Percentiles rank a stretch among this genome's conserved stretches.
phyloP scores from a whole-genome alignment of 192 early-diverging fungal genomes.

The Podila horticola region DNA sequence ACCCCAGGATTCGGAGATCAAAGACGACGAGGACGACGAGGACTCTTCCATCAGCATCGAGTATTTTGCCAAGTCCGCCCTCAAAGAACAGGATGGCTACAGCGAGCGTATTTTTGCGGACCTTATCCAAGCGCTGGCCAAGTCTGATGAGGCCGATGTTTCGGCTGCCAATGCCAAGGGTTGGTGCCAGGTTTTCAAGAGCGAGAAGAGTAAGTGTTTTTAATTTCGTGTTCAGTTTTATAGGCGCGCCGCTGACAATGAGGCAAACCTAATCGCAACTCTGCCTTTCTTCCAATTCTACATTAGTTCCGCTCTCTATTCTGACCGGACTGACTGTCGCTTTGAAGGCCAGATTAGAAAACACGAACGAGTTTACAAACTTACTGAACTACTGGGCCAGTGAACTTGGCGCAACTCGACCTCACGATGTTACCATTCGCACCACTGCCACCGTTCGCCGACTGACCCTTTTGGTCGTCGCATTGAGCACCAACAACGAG shows the following conservation, averaged over 20 bases:
- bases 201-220: constrained; percentile 28
- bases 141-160: constrained; percentile 10
- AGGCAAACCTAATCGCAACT: neutral
- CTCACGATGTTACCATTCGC: constrained; percentile 17
- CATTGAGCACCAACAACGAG: neutral
- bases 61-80: constrained; percentile 24
- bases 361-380: constrained; percentile 45
- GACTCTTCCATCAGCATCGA: constrained; percentile 6
- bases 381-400: constrained; percentile 44
- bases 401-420: constrained; percentile 9
- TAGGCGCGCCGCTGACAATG: neutral
- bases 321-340: constrained; percentile 27
- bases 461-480: constrained; percentile 23
- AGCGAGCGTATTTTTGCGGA: constrained; percentile 38
- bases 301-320: constrained; percentile 25
- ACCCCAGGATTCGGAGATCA: neutral
- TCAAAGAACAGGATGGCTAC: constrained; percentile 29
- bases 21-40: constrained; percentile 18
- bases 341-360: constrained; percentile 22
- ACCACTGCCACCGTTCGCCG: constrained; percentile 22
- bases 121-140: constrained; percentile 20
- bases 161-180: constrained; percentile 24
- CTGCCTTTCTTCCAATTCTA: neutral
- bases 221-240: neutral
- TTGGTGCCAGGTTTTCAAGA: constrained; percentile 44